Percentiles rank a stretch among this genome's conserved stretches.
phyloP scores from a whole-genome alignment of 1,139 yeast genomes.

The Magnusiomyces paraingens region DNA sequence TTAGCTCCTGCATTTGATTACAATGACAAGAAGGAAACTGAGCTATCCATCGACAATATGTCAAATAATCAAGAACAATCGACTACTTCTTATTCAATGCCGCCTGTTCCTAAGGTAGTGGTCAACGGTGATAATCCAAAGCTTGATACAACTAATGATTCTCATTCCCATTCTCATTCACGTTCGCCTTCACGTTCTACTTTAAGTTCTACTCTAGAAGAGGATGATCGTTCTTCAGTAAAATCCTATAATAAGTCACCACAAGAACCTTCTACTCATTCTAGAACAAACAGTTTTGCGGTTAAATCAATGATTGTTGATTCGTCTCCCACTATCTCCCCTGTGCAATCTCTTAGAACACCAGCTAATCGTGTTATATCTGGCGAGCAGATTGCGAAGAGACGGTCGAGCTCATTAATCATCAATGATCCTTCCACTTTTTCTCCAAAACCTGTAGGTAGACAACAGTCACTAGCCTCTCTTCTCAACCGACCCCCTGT shows the following conservation, averaged over 20 bases:
- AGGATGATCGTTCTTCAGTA: neutral
- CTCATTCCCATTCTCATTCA: too few species aligned
- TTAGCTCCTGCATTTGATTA: neutral
- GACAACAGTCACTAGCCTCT: neutral
- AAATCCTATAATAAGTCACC: neutral
- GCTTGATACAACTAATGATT: too few species aligned
- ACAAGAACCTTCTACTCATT: neutral
- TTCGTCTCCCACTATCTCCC: neutral
- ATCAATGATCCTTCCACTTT: neutral
- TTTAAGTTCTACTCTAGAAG: neutral
- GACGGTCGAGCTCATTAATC: neutral
- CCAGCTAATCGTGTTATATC: neutral
- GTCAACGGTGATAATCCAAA: too few species aligned
- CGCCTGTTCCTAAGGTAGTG: too few species aligned
- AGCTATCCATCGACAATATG: too few species aligned
- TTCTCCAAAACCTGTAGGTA: neutral
- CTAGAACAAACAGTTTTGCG: neutral
- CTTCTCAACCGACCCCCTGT: conserved; percentile 29
- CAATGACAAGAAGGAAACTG: too few species aligned
- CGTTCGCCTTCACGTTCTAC: too few species aligned
- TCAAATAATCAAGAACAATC: too few species aligned
- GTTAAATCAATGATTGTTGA: neutral
- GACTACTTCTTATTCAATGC: too few species aligned
- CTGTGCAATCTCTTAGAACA: neutral
- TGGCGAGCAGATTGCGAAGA: neutral